A percentile compares a stretch with the other conserved stretches of the same genome.
Evolutionary conservation across 306 rosid genomes (phyloP).

Genomic region (Corylus americana): DNA sequence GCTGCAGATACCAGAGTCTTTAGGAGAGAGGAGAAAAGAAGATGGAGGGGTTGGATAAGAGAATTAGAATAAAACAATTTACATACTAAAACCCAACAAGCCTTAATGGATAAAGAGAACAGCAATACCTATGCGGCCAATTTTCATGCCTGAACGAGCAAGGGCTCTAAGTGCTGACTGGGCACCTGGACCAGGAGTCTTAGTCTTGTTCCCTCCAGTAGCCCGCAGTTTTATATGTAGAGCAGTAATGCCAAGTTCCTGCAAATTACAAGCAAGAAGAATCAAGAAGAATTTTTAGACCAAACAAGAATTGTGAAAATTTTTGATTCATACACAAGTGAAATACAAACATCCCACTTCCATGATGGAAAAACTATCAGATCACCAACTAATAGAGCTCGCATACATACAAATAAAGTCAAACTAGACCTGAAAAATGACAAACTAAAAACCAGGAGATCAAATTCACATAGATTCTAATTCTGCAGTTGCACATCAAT

Average conservation of each 20-base stretch:
- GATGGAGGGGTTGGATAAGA: not conserved
- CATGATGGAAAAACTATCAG: not conserved
- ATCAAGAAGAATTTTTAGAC: not conserved
- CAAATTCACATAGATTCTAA: not conserved
- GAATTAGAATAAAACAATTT: not conserved
- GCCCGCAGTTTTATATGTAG: constrained; percentile 55
- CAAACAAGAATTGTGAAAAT: not conserved
- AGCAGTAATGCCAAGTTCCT: constrained; percentile 63
- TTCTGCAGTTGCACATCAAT: not conserved
- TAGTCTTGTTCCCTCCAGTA: constrained; percentile 61
- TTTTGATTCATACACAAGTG: too few relatives aligned
- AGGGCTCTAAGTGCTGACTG: constrained; percentile 60
- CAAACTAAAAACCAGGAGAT: too few relatives aligned
- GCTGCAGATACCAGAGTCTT: too few relatives aligned
- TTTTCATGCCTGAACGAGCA: constrained; percentile 62
- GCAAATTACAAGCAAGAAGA: not conserved
- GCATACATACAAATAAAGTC: too few relatives aligned
- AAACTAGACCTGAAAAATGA: too few relatives aligned
- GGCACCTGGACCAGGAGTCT: constrained; percentile 59
- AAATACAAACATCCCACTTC: too few relatives aligned
- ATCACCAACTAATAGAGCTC: not conserved
- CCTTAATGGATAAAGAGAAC: not conserved
- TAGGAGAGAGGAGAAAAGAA: not conserved
- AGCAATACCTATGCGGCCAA: constrained; percentile 52
- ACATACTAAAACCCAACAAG: not conserved